Evolutionary conservation across 352 stramenopile species (phyloP).

Genomic region (Pythium sp.): DNA sequence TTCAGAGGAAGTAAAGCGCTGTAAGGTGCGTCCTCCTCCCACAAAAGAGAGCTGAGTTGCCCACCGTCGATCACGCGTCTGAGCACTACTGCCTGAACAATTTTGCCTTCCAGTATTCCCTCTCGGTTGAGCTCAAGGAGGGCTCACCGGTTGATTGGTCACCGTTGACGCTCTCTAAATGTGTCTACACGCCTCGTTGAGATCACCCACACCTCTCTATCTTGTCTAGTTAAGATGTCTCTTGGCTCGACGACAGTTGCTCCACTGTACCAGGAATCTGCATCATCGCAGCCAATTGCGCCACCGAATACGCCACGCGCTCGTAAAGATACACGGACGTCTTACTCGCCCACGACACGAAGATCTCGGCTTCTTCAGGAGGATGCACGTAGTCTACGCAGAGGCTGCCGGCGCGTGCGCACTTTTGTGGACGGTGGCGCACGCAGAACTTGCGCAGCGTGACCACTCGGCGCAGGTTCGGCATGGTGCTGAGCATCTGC

Average conservation of each 20-base stretch:
- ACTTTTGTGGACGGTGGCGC: constrained; percentile 67
- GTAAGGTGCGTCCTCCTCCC: background rate
- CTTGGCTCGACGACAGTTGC: constrained; percentile 1
- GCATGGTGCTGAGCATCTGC: constrained; percentile 56
- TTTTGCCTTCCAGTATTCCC: background rate
- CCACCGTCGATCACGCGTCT: background rate
- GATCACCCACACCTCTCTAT: background rate
- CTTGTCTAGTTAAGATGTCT: background rate
- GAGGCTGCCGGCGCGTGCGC: constrained; percentile 42
- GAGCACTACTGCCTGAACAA: background rate
- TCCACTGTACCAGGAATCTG: constrained; percentile 5
- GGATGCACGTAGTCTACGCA: constrained; percentile 75
- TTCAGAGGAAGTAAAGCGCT: background rate
- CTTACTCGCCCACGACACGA: constrained; percentile 80
- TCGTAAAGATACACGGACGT: constrained; percentile 77
- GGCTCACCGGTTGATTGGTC: background rate
- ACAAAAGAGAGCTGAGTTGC: background rate
- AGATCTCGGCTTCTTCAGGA: constrained; percentile 60
- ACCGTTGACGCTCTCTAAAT: background rate
- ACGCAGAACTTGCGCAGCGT: constrained; percentile 81
- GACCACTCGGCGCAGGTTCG: constrained; percentile 62
- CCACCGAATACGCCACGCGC: constrained; percentile 42
- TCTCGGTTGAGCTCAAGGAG: background rate
- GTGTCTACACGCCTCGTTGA: background rate
- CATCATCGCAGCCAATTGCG: constrained; percentile 35